Conservation (phyloP, 1,284 basidiomycete genomes). For the Boletus mariae region DNA sequence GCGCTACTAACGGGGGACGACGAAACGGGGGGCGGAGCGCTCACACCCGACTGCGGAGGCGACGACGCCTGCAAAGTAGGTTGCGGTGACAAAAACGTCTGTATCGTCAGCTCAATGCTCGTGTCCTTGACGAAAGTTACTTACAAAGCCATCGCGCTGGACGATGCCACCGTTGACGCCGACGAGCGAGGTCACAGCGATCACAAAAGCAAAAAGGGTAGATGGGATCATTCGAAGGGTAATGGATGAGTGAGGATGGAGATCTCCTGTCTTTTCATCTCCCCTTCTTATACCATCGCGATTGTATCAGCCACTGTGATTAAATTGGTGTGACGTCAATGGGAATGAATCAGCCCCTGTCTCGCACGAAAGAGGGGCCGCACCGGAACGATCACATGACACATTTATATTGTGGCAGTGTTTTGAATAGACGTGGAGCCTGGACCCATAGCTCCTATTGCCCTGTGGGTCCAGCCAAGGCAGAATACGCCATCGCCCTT, state of each 20-base stretch:
- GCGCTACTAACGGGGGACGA: not conserved
- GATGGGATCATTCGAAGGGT: conserved; percentile 18
- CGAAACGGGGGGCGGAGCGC: not conserved
- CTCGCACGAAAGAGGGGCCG: not conserved
- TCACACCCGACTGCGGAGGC: not conserved
- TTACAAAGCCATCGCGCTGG: conserved; percentile 20
- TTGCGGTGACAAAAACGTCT: conserved; percentile 15
- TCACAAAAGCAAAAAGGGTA: conserved; percentile 8
- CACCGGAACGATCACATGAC: not conserved
- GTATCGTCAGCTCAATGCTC: not conserved
- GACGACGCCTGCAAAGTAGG: not conserved
- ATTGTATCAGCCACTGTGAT: conserved; percentile 7
- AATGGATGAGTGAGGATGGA: not conserved
- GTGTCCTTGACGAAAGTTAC: not conserved
- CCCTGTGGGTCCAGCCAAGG: not conserved
- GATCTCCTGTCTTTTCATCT: not conserved
- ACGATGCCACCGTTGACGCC: conserved; percentile 14
- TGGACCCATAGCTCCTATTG: not conserved
- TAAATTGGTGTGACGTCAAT: not conserved
- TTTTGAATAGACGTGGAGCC: not conserved
- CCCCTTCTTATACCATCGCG: conserved; percentile 17
- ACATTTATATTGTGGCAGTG: not conserved
- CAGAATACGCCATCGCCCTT: not conserved
- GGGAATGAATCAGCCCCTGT: not conserved
- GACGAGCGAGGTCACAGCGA: conserved; percentile 14